Percentiles rank a stretch among this genome's conserved stretches.
Conservation (phyloP, 257 asterid species). For the Gentiana straminea region DNA sequence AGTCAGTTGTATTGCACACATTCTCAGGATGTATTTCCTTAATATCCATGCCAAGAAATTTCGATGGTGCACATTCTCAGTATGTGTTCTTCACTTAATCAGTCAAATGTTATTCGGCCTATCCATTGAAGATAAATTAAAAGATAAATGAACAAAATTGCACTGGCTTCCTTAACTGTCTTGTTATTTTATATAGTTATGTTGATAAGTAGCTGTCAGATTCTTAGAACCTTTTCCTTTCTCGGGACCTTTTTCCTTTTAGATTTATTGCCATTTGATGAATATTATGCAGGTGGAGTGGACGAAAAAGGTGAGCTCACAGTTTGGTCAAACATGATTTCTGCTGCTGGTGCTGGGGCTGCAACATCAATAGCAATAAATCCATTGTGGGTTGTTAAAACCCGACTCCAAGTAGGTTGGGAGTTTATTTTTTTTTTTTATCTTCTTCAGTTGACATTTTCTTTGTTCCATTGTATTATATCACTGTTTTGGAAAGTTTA, state of each 20-base stretch:
- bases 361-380: constrained; percentile 70
- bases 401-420: constrained; percentile 78
- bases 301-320: constrained; percentile 48
- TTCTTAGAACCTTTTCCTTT: constrained; percentile 6
- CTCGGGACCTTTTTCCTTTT: neutral
- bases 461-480: neutral
- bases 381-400: constrained; percentile 96
- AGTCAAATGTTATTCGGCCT: no score
- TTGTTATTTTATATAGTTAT: neutral
- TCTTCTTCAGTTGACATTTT: neutral
- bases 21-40: no score
- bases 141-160: neutral
- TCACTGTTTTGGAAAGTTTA: neutral
- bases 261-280: neutral
- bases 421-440: constrained; percentile 8
- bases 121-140: no score
- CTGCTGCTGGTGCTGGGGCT: constrained; percentile 94
- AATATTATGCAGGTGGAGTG: constrained; percentile 48
- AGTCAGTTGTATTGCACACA: no score
- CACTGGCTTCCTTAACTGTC: neutral
- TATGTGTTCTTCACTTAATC: no score
- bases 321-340: constrained; percentile 68
- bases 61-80: no score
- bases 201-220: neutral
- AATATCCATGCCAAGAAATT: no score